Conservation (phyloP, 257 asterid species). For the Capsicum rhomboideum region DNA sequence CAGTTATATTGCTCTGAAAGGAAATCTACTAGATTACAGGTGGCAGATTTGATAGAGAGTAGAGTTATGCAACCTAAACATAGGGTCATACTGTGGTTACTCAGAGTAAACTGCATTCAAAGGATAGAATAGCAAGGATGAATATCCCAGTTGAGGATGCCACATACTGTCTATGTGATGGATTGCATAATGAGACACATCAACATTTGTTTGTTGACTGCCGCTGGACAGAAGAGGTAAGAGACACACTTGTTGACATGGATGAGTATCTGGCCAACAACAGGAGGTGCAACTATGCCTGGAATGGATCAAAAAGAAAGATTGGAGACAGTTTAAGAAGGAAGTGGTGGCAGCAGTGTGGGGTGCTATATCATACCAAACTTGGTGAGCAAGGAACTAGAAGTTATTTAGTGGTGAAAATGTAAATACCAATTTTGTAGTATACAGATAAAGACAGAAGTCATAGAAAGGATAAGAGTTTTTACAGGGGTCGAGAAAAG, state of each 20-base stretch:
- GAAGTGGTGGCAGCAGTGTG: not conserved
- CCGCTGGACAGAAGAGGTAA: not conserved
- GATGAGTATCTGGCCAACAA: not conserved
- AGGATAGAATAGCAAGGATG: not conserved
- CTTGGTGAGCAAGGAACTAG: not conserved
- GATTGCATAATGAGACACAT: not conserved
- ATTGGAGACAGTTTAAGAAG: not conserved
- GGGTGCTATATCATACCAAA: not conserved
- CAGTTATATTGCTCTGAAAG: not conserved
- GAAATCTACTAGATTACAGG: not conserved
- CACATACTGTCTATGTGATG: not conserved
- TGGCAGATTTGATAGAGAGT: not conserved
- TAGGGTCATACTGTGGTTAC: not conserved
- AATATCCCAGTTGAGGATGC: not conserved
- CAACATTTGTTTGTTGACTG: not conserved
- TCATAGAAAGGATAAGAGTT: not conserved
- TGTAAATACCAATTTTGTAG: not conserved
- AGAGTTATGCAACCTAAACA: not conserved
- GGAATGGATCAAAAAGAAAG: not conserved
- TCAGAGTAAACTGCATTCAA: not conserved
- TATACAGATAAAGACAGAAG: not conserved
- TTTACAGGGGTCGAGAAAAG: not conserved
- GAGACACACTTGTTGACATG: not conserved
- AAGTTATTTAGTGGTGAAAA: not conserved
- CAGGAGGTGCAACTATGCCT: not conserved